Evolutionary conservation across 2,329 filamentous ascomycete genomes (phyloP), one percentile per base, ranked within the genome.

Genomic region (Verruconis gallopava): DNA sequence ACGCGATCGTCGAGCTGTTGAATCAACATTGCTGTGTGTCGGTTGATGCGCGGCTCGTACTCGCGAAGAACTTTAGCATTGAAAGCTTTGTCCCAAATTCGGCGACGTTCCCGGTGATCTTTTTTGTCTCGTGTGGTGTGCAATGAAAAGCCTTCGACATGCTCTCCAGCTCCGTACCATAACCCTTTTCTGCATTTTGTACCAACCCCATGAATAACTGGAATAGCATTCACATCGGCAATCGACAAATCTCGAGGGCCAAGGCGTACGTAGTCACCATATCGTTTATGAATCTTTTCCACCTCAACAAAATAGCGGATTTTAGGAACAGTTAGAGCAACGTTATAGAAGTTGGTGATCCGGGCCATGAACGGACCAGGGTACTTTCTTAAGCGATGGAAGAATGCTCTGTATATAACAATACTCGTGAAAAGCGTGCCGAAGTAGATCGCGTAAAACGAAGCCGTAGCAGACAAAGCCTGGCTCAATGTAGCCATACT

Each of bases 241-340:
- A 39, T 39, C 5, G 37, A 39, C 21, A 39, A 9, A 9, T 39
- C 37, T n/a, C 20, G 37, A 6, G 37, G 37, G 9, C 55, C 53
- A 11, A 53, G 47, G 14, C 55, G 48, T 11, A 59, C 48, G 37
- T 53, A 55, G 17, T 55, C 52, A 0, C 56, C 56, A 40, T 54
- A 53, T 21, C 51, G 43, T 13, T 36, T 5, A 22, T 55, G 54
- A 4, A 57, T 44, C 4, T 43, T 41, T 3, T 52, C 38, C 11
- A 50, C 35, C 41, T 46, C 45, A 15, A 40, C 21, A 19, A 39
- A 39, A 9, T 25, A 39, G 30, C 20, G 37, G 14, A 20, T 15
- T 15, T 39, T 20, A 6, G 17, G 9, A 12, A 9, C 9, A 5
- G 20, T 39, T 9, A 25, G 9, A 6, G 9, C 12, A 30, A 39